Evolutionary conservation across 495 filamentous ascomycete genomes (phyloP).

Genomic region (Annulohypoxylon moriforme): DNA sequence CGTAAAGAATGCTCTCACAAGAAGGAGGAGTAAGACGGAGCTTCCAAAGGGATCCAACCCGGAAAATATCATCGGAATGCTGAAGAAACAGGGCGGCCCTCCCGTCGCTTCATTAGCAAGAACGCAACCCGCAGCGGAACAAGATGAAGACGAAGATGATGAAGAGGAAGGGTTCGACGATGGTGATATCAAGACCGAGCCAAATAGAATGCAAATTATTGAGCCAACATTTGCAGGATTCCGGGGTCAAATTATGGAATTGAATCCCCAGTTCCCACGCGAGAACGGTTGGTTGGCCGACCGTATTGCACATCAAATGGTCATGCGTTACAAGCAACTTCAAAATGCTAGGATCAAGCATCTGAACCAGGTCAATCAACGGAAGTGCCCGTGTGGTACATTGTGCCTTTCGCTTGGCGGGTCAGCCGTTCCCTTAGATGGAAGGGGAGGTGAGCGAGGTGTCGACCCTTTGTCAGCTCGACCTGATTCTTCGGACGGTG

Average conservation of each 20-base stretch:
- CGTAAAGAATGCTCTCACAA: conserved; percentile 65
- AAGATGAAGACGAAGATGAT: conserved; percentile 62
- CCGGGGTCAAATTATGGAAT: conserved; percentile 73
- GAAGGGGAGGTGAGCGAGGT: conserved; percentile 53
- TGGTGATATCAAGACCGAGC: conserved; percentile 58
- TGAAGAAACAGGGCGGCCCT: conserved; percentile 68
- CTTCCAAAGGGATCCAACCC: conserved; percentile 59
- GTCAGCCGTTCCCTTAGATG: conserved; percentile 55
- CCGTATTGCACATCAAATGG: conserved; percentile 84
- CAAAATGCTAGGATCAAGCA: conserved; percentile 80
- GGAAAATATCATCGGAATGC: conserved; percentile 56
- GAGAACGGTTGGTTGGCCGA: conserved; percentile 78
- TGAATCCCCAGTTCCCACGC: conserved; percentile 70
- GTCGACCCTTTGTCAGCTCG: conserved; percentile 53
- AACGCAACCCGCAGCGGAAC: conserved; percentile 44
- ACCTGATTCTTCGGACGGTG: conserved; percentile 71
- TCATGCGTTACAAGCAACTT: conserved; percentile 81
- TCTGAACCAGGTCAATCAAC: conserved; percentile 61
- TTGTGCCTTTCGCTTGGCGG: conserved; percentile 77
- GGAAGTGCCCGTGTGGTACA: conserved; percentile 67
- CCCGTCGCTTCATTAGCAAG: conserved; percentile 66
- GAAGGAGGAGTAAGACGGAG: conserved; percentile 82
- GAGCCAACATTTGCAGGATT: conserved; percentile 83
- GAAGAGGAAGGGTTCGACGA: conserved; percentile 66
- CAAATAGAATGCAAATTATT: conserved; percentile 64